A percentile compares a stretch with the other conserved stretches of the same genome.
These are phyloP conservation scores for Mycena polygramma DNA, from an alignment of 768 basidiomycete species.

Conservation along the genomic window DNA sequence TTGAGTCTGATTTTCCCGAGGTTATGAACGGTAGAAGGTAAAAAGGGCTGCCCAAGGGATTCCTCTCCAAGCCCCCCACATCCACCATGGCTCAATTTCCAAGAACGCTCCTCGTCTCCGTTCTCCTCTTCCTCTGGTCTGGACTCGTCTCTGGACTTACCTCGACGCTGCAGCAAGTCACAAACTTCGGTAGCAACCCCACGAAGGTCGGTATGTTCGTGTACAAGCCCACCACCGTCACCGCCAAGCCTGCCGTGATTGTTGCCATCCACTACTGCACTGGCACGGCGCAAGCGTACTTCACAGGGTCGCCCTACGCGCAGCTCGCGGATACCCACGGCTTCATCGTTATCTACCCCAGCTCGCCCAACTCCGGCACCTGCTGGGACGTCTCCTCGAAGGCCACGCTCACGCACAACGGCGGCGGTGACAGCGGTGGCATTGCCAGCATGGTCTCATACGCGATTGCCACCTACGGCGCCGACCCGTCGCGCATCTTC, in stretches of 20 bases:
- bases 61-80: neutral
- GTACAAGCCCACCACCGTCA: conserved; percentile 56
- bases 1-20: conserved; percentile 2
- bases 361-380: conserved; percentile 57
- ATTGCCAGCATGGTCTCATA: conserved; percentile 63
- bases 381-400: conserved; percentile 69
- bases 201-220: conserved; percentile 64
- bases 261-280: conserved; percentile 68
- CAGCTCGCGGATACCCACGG: conserved; percentile 62
- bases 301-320: conserved; percentile 61
- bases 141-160: conserved; percentile 24
- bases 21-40: neutral
- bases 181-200: conserved; percentile 65
- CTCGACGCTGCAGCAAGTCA: conserved; percentile 52
- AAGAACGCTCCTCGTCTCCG: conserved; percentile 2
- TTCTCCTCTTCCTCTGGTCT: conserved; percentile 9
- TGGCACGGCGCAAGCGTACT: conserved; percentile 66
- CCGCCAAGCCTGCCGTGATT: conserved; percentile 58
- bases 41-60: neutral
- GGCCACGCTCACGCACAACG: conserved; percentile 67
- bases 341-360: conserved; percentile 66
- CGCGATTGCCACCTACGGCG: conserved; percentile 62
- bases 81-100: conserved; percentile 6
- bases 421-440: conserved; percentile 66
- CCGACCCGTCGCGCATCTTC: conserved; percentile 62